Percentiles rank a stretch among this genome's conserved stretches.
Evolutionary conservation across 768 basidiomycete species (phyloP).

Genomic region (Clavaria fumosa): DNA sequence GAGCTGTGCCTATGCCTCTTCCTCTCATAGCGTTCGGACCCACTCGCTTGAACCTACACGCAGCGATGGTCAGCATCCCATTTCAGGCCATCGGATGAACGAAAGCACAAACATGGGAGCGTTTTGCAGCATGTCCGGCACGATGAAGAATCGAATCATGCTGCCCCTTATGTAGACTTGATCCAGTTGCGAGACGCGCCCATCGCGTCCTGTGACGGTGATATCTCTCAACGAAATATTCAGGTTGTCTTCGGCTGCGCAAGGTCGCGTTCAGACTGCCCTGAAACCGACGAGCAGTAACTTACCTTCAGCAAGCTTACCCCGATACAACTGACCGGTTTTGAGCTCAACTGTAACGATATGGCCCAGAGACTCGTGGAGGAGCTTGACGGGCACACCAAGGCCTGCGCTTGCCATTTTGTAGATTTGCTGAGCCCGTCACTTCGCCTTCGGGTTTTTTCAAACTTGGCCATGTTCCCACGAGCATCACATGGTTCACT

Average conservation of each 20-base stretch:
- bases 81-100: no score
- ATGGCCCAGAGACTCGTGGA: constrained; percentile 94
- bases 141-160: constrained; percentile 97
- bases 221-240: constrained; percentile 95
- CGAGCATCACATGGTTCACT: no score
- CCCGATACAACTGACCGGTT: constrained; percentile 92
- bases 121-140: constrained; percentile 98
- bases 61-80: no score
- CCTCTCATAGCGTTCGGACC: constrained; percentile 98
- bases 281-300: constrained; percentile 7
- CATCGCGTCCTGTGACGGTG: constrained; percentile 95
- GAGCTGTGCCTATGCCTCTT: constrained; percentile 95
- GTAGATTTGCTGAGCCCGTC: no score
- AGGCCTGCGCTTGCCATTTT: constrained; percentile 46
- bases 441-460: no score
- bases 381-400: constrained; percentile 90
- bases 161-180: constrained; percentile 98
- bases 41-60: constrained; percentile 97
- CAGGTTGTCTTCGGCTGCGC: constrained; percentile 88
- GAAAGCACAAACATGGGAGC: constrained; percentile 86
- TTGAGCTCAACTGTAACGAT: constrained; percentile 97
- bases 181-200: constrained; percentile 95
- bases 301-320: constrained; percentile 92
- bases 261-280: constrained; percentile 8
- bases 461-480: no score